Percentiles rank a stretch among this genome's conserved stretches.
Conservation (phyloP, 495 filamentous ascomycete species). For the Neurospora hispaniola region DNA sequence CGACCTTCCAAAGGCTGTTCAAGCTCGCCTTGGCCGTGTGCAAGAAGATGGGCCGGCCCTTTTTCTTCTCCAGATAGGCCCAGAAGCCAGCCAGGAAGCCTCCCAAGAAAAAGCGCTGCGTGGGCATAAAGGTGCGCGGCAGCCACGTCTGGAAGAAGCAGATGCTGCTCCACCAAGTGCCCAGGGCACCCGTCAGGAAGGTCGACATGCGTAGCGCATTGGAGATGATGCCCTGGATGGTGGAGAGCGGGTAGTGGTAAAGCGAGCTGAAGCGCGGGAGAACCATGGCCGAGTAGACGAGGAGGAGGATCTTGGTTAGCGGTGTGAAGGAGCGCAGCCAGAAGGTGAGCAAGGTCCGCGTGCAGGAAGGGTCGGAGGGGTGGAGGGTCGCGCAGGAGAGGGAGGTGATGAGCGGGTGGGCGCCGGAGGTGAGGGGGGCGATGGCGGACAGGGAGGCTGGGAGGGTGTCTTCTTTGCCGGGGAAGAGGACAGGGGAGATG, state of each 20-base stretch:
- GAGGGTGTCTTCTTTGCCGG: constrained; percentile 50
- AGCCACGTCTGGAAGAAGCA: constrained; percentile 77
- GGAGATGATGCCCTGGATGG: constrained; percentile 51
- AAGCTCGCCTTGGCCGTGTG: constrained; percentile 63
- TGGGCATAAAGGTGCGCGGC: constrained; percentile 64
- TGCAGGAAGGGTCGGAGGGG: constrained; percentile 75
- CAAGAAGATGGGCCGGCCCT: constrained; percentile 54
- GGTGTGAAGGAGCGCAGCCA: constrained; percentile 69
- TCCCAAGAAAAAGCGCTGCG: constrained; percentile 76
- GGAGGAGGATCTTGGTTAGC: constrained; percentile 63
- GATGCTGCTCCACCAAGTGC: constrained; percentile 74
- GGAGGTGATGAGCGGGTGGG: constrained; percentile 71
- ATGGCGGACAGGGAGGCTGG: constrained; percentile 55
- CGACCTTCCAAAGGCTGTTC: constrained; percentile 82
- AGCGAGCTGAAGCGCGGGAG: constrained; percentile 56
- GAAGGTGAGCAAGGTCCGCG: constrained; percentile 72
- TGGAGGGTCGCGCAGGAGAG: constrained; percentile 91
- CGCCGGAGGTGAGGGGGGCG: constrained; percentile 67
- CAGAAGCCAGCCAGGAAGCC: constrained; percentile 78
- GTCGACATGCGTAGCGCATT: constrained; percentile 56
- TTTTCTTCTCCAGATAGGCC: constrained; percentile 55
- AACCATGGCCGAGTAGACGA: constrained; percentile 55
- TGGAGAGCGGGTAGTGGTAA: constrained; percentile 51
- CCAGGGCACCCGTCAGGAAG: constrained; percentile 67
- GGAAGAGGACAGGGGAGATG: constrained; percentile 81